Evolutionary conservation across 78 protist genomes (phyloP).

Genomic region (Polysphondylium violaceum): DNA sequence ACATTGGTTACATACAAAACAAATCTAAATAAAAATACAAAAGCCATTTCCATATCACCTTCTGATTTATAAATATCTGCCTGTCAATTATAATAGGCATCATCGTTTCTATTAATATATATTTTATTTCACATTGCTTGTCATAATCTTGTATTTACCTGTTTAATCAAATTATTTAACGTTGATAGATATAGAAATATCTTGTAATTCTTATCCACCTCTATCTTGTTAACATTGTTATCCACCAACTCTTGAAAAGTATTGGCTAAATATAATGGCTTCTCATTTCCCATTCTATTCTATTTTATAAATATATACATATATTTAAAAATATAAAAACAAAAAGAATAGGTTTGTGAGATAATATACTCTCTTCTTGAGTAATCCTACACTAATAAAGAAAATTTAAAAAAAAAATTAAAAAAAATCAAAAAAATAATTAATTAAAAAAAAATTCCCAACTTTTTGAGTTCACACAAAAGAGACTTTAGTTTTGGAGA

Average conservation of each 20-base stretch:
- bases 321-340: too few relatives aligned
- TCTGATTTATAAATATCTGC: conserved; percentile 33
- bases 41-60: conserved; percentile 66
- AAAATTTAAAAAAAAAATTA: too few relatives aligned
- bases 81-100: background rate
- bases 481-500: too few relatives aligned
- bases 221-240: background rate
- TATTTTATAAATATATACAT: background rate
- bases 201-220: conserved; percentile 27
- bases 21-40: conserved; percentile 42
- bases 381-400: too few relatives aligned
- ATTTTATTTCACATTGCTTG: background rate
- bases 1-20: conserved; percentile 35
- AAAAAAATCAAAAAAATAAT: too few relatives aligned
- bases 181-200: conserved; percentile 47
- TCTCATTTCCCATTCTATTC: conserved; percentile 6
- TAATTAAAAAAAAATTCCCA: too few relatives aligned
- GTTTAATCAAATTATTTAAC: conserved; percentile 41
- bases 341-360: too few relatives aligned
- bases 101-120: too few relatives aligned
- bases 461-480: too few relatives aligned
- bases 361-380: too few relatives aligned
- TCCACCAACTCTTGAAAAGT: conserved; percentile 16
- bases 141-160: background rate
- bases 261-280: conserved; percentile 34